Base-by-base conservation (phyloP, 257 asterid genomes). In the Datura wrightii region DNA sequence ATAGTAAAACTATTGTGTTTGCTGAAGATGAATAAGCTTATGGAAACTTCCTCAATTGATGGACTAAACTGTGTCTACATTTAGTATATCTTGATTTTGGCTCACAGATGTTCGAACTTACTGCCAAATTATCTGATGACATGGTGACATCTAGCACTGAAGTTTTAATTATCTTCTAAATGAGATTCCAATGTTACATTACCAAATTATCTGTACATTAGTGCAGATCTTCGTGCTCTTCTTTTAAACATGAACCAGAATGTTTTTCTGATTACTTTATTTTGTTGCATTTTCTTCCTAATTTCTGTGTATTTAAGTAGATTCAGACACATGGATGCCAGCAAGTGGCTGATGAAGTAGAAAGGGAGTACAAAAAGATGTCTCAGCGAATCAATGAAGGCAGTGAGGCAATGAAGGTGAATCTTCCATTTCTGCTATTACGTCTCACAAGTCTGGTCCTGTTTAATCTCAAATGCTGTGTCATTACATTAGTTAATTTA, bases 341-440 rank as follows among this genome's bases (percentile, higher is more conserved):
- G 90, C 91, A 92, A 85, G 79, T 91, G 82, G 86, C 89, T 91
- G 97, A 93, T 83, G 97, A 93, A 89, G 93, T 93, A 80, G 98
- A 94, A 79, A 93, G 86, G 90, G 98, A 94, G 58, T 88, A 88
- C 84, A 92, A 93, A 91, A 93, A 92, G 88, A 87, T 92, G 85
- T 87, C 89, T 82, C 96, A 88, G 56, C 88, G 92, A 87, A 91
- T 93, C 86, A 88, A 80, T 70, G 97, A 92, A 89, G 97, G 97
- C 60, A 91, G 87, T 83, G 96, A 93, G 84, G 93, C 96, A 79
- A 93, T 94, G 98, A 90, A 90, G 94, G 99, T 94, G 80, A 79
- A 88, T 19, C 46, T n/a, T 53, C 70, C 44, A 31, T 67, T 18
- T 55, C 66, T 67, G 80, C 44, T 83, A 16, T 36, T 65, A 13